Percentiles rank a stretch among this genome's conserved stretches.
These are phyloP conservation scores for Scopulariopsis brevicaulis DNA, from an alignment of 2,329 filamentous ascomycete genomes.

Conservation along the genomic window DNA sequence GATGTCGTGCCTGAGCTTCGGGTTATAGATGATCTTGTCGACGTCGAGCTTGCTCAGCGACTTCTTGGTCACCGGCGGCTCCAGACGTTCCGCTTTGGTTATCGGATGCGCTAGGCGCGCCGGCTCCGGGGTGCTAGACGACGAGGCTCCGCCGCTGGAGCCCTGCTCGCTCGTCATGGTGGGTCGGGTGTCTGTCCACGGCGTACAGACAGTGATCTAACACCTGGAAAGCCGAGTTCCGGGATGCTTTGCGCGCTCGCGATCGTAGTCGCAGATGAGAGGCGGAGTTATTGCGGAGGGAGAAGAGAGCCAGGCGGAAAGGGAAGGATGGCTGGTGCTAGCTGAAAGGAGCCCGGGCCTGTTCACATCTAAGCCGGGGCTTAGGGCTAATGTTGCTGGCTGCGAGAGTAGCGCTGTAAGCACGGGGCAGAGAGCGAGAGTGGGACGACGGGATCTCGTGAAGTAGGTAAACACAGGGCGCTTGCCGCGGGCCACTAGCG, in stretches of 20 bases:
- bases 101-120: constrained; percentile 3
- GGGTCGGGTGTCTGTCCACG: not conserved
- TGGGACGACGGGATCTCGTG: constrained; percentile 5
- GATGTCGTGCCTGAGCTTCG: constrained; percentile 81
- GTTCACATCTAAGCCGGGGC: not conserved
- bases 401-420: not conserved
- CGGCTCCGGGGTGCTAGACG: constrained; percentile 7
- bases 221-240: not conserved
- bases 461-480: constrained; percentile 2
- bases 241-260: no score
- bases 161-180: constrained; percentile 31
- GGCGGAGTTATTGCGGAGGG: not conserved
- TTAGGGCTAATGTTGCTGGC: not conserved
- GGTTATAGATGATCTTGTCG: constrained; percentile 64
- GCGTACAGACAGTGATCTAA: not conserved
- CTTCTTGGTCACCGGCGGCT: constrained; percentile 75
- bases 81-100: constrained; percentile 17
- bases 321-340: not conserved
- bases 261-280: not conserved
- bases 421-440: not conserved
- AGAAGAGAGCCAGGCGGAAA: not conserved
- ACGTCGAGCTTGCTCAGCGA: constrained; percentile 87
- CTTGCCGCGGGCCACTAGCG: not conserved
- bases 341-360: not conserved
- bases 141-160: constrained; percentile 24